phyloP scores from a whole-genome alignment of 176 grass and related monocot species.

The Alloteropsis semialata region DNA sequence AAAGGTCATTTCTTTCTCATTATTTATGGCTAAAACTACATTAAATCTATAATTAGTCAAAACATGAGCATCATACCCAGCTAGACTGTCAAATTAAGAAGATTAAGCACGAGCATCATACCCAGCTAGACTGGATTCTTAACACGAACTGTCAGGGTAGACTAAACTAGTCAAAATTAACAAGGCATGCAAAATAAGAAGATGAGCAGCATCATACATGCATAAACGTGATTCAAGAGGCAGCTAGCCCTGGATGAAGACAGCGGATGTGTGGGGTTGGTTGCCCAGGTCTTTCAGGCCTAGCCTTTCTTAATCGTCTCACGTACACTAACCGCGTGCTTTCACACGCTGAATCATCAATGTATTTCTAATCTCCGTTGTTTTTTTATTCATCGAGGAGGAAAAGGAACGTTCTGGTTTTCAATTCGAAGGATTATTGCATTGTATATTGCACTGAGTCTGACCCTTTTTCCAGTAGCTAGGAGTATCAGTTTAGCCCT shows the following conservation, averaged over 20 bases:
- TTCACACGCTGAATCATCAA: conserved; percentile 20
- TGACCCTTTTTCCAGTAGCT: background rate
- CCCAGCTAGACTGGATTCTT: too few species aligned
- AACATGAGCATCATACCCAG: background rate
- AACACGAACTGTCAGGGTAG: background rate
- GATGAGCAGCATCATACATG: background rate
- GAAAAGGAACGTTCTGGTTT: background rate
- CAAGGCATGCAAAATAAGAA: background rate
- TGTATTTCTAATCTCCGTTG: background rate
- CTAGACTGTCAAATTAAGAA: too few species aligned
- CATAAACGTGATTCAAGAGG: conserved; percentile 5
- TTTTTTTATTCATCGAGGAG: background rate
- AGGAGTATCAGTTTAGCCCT: background rate
- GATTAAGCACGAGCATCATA: too few species aligned
- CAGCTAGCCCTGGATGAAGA: background rate
- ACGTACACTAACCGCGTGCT: conserved; percentile 22
- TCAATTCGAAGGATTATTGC: background rate
- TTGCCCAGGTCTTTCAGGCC: background rate
- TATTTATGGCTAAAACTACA: background rate
- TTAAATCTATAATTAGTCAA: background rate
- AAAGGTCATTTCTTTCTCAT: background rate
- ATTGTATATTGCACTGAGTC: background rate
- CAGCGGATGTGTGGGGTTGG: background rate
- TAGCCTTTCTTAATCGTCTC: conserved; percentile 3
- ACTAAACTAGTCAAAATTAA: background rate